Conservation (phyloP, 2,329 filamentous ascomycete species). For the Ceratocystis huliohia region DNA sequence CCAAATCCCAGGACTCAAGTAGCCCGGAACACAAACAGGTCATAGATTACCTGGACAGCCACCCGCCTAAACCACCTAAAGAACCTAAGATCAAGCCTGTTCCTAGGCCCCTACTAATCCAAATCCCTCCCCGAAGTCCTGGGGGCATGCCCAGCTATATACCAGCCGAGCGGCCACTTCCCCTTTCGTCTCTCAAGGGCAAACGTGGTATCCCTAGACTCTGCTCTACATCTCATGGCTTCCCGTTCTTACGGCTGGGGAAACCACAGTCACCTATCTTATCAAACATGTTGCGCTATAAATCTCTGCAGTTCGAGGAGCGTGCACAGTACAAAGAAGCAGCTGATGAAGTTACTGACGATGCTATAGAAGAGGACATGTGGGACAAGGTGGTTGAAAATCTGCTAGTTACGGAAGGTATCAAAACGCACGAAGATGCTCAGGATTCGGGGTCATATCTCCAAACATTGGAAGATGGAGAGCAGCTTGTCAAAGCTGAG, state of each 20-base stretch:
- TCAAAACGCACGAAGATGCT: conserved; percentile 12
- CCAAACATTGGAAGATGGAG: conserved; percentile 27
- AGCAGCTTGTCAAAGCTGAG: conserved; percentile 35
- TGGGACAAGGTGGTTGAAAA: conserved; percentile 35
- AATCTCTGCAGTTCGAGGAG: conserved; percentile 33
- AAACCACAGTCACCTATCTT: conserved; percentile 53
- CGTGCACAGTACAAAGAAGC: conserved; percentile 31
- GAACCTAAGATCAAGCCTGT: conserved; percentile 22
- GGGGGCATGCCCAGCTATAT: conserved; percentile 36
- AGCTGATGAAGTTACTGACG: conserved; percentile 28
- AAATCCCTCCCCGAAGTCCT: conserved; percentile 25
- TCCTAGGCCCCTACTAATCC: conserved; percentile 28
- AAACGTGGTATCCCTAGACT: conserved; percentile 47
- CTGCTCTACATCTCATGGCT: conserved; percentile 37
- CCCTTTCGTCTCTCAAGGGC: conserved; percentile 34
- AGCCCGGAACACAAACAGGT: conserved; percentile 33
- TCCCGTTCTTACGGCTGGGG: conserved; percentile 53
- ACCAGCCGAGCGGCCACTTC: conserved; percentile 36
- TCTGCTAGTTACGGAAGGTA: conserved; percentile 22
- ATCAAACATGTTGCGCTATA: conserved; percentile 43
- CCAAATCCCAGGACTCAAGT: conserved; percentile 29
- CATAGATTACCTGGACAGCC: conserved; percentile 22
- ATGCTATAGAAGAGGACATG: conserved; percentile 33
- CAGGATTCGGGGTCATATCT: not conserved
- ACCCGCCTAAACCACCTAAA: conserved; percentile 14